Base-by-base conservation (phyloP, 768 basidiomycete species). In the Trametes cingulata region DNA sequence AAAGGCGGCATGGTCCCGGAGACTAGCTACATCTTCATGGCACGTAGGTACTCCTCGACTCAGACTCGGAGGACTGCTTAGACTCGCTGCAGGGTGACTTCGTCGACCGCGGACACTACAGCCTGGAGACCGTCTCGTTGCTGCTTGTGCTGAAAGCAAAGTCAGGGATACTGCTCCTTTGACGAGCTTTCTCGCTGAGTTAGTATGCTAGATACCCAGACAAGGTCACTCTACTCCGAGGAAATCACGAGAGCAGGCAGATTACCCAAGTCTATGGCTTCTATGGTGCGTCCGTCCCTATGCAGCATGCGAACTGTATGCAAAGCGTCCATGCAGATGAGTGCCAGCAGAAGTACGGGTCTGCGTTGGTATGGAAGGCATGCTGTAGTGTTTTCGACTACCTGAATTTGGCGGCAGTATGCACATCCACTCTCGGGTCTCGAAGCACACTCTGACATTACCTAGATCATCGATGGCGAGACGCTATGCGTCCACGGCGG, bases 221-320 rank as follows among this genome's bases (percentile, higher is more conserved):
- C 74, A 86, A 86, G 67, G 91, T 98, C 56, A 95, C 93, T 2
- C 77, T 98, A 2, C 80, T 98, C 14, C 83, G 96, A 33, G 95
- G 96, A 39, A 98, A 98, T 74, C 96, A 98, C 71, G 96, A 98
- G 73, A 95, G 92, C 67, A 78, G 96, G 63, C 96, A 98, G 73
- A 98, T 98, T 67, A 98, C 96, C 4, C 96, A 98, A 68, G 96
- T 95, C 2, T 98, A 98, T 60, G 96, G 95, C n/a, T 98, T 97
- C 73, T 98, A 97, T 70, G 95, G 95, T 95, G 58, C 62, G 86
- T 65, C 12, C 27, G 41, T 35, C 20, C 42, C 36, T 45, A 33
- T 10, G 4, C 10, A 37, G 10, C 20, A n/a, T 50, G 22, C 43
- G 12, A 15, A 17, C 27, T 2, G 1, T 0, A 19, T 17, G 8